Percentiles rank a stretch among this genome's conserved stretches.
phyloP scores from a whole-genome alignment of 805 yeast species.

The Sugiyamaella floridensis region DNA sequence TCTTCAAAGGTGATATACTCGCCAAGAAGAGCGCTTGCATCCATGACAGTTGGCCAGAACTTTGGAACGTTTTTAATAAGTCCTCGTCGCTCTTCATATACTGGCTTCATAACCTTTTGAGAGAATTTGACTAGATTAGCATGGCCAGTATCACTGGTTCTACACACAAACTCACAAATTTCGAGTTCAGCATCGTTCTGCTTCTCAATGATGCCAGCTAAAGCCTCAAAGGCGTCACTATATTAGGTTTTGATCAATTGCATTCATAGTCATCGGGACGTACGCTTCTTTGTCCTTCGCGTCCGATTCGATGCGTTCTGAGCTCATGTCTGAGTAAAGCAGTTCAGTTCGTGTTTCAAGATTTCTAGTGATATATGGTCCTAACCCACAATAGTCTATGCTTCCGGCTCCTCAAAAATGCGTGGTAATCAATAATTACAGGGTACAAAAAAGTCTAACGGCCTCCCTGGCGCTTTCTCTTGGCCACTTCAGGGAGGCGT shows the following conservation, averaged over 20 bases:
- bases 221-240: conserved; percentile 11
- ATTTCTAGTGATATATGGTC: background rate
- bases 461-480: conserved; percentile 34
- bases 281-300: background rate
- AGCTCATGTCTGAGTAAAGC: background rate
- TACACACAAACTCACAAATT: conserved; percentile 16
- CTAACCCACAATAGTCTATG: background rate
- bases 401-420: background rate
- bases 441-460: conserved; percentile 19
- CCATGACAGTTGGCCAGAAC: conserved; percentile 84
- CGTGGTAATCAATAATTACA: background rate
- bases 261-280: background rate
- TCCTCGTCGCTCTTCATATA: conserved; percentile 51
- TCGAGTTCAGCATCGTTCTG: conserved; percentile 23
- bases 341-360: background rate
- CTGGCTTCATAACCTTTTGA: conserved; percentile 40
- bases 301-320: conserved; percentile 1
- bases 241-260: background rate
- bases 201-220: conserved; percentile 22
- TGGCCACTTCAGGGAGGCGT: conserved; percentile 74
- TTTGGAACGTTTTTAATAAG: conserved; percentile 52
- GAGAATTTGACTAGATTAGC: conserved; percentile 13
- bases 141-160: background rate
- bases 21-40: conserved; percentile 68
- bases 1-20: conserved; percentile 74